Conservation (phyloP, 371 early-diverging fungal species). For the Syncephalastrum sp. region DNA sequence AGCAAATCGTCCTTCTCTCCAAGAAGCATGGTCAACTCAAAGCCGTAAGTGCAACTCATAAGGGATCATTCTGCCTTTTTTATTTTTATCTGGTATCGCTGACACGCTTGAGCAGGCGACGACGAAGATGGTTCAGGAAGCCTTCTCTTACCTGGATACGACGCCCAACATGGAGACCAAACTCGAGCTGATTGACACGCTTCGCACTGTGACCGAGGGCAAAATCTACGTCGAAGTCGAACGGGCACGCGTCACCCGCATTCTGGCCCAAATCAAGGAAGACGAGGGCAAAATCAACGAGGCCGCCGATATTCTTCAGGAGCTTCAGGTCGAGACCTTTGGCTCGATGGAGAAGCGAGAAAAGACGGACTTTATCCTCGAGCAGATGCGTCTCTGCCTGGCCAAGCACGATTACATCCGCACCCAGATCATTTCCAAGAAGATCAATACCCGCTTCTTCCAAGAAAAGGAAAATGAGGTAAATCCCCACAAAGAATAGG, state of each 20-base stretch:
- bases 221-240: slow-evolving; percentile 99
- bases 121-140: slow-evolving; percentile 92
- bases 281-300: slow-evolving; percentile 86
- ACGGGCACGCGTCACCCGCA: slow-evolving; percentile 91
- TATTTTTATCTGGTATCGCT: too few relatives aligned
- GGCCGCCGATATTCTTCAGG: slow-evolving; percentile 95
- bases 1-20: slow-evolving; percentile 84
- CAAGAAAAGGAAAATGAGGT: slow-evolving; percentile 79
- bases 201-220: slow-evolving; percentile 96
- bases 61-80: too few relatives aligned
- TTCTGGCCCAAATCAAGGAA: slow-evolving; percentile 86
- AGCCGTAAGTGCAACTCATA: slow-evolving; percentile 51
- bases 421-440: slow-evolving; percentile 90
- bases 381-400: slow-evolving; percentile 95
- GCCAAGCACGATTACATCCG: slow-evolving; percentile 90
- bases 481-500: slow-evolving; percentile 10
- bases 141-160: slow-evolving; percentile 84
- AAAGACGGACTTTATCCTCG: slow-evolving; percentile 97
- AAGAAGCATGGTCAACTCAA: slow-evolving; percentile 97
- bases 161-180: slow-evolving; percentile 81
- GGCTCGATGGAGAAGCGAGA: slow-evolving; percentile 98
- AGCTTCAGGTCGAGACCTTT: slow-evolving; percentile 97
- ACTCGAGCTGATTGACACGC: slow-evolving; percentile 89
- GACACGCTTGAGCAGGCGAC: slow-evolving; percentile 64
- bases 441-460: slow-evolving; percentile 94